phyloP scores from a whole-genome alignment of 345 rosid genomes.

The Dipteronia sinensis region DNA sequence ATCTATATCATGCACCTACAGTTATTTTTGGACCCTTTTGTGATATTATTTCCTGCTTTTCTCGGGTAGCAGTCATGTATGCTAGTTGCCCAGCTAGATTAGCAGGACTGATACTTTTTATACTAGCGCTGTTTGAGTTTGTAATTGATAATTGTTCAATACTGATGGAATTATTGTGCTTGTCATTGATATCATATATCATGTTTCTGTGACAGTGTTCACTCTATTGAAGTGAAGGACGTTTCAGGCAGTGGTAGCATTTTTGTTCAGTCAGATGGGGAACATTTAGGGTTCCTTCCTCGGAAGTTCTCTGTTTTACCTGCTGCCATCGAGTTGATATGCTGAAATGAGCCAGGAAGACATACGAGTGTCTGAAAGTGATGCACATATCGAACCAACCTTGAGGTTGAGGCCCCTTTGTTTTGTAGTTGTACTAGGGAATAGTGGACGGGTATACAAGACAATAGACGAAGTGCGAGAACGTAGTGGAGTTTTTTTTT shows the following conservation, averaged over 20 bases:
- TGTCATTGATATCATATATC: not conserved
- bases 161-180: not conserved
- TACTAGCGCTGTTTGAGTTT: not conserved
- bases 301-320: conserved; percentile 72
- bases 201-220: conserved; percentile 50
- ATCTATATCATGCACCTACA: not conserved
- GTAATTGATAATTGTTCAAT: not conserved
- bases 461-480: not conserved
- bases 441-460: not conserved
- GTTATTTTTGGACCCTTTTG: not conserved
- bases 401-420: not conserved
- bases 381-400: not conserved
- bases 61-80: not conserved
- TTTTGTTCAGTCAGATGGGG: conserved; percentile 94
- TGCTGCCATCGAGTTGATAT: conserved; percentile 70
- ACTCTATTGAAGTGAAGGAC: conserved; percentile 75
- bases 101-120: not conserved
- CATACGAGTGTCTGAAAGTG: conserved; percentile 8
- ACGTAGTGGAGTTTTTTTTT: not conserved
- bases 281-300: conserved; percentile 86
- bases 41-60: not conserved
- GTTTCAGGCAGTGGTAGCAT: conserved; percentile 55
- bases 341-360: conserved; percentile 36
- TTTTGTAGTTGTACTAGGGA: not conserved
- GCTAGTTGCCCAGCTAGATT: not conserved